Conservation (phyloP, 164 flowering plant genomes). For the Magnolia kwangsiensis region DNA sequence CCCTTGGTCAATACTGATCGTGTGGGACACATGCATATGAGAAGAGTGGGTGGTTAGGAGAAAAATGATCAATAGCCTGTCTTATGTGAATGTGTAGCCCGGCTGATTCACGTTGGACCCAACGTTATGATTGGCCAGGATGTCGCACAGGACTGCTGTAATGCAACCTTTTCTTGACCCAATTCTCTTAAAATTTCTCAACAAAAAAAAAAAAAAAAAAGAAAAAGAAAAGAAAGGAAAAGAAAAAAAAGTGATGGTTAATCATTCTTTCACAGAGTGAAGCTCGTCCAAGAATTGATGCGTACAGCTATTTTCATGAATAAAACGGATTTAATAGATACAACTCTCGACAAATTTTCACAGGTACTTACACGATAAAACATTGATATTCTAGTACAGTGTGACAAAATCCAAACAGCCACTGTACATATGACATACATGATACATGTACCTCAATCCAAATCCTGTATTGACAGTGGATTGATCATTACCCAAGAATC, state of each 20-base stretch:
- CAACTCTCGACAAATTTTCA: conserved; percentile 58
- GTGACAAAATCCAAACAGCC: neutral
- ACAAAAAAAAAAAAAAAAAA: too few relatives aligned
- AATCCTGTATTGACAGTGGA: neutral
- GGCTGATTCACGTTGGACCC: neutral
- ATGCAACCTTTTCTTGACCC: neutral
- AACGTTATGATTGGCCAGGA: neutral
- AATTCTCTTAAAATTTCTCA: neutral
- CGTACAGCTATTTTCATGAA: conserved; percentile 64
- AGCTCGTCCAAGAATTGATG: conserved; percentile 54
- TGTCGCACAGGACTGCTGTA: neutral
- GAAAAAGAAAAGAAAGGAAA: too few relatives aligned
- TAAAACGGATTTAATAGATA: conserved; percentile 69
- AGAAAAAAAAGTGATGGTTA: neutral
- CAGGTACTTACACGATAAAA: conserved; percentile 36
- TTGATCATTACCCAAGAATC: neutral
- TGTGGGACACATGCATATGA: neutral
- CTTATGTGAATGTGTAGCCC: neutral
- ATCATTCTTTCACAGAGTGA: conserved; percentile 40
- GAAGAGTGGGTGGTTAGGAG: neutral
- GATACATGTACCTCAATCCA: neutral
- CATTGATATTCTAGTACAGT: neutral
- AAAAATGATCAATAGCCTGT: too few relatives aligned
- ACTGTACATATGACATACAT: neutral
- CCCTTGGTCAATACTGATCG: neutral